Evolutionary conservation across 2,329 filamentous ascomycete genomes (phyloP), one percentile per base, ranked within the genome.

Genomic region (Dendrostoma leiphaemia): DNA sequence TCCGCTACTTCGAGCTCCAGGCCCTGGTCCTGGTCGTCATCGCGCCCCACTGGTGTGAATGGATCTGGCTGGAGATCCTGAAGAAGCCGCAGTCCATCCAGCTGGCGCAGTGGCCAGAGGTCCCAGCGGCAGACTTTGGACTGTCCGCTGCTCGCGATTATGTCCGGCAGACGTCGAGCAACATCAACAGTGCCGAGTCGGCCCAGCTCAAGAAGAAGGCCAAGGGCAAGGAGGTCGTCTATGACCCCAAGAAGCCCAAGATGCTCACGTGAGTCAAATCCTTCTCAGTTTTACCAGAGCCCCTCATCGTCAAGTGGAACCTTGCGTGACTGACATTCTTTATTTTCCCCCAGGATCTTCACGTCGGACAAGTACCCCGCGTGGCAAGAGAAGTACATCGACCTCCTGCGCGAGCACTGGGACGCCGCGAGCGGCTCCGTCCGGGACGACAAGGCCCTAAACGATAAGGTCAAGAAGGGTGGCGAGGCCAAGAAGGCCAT

Each of bases 401-500:
- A 91, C 53, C 78, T 95, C 32, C 81, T 96, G 17, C 84, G 85
- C 61, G 81, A 89, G 65, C 76, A 84, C 58, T 91, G 91, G 73
- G 80, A 89, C 57, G 70, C 80, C 17, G 68, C 66, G 59, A 83
- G 74, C 61, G 77, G 89, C 60, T 74, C 77, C 9, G 73, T 89
- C 51, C 51, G 69, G 60, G 86, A 96, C 66, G 90, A 95, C 69
- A 96, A 95, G 77, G 84, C 83, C 53, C 77, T 97, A 44, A 89
- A 85, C 64, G 85, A 84, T 61, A 82, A 85, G 66, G 86, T 97
- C 54, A 85, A 84, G 62, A 96, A 96, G 78, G 79, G 91, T 66
- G 85, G 85, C 40, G 90, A 95, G 74, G 91, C 91, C 81, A 99
- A 97, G 84, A 94, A 95, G 75, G 93, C 91, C 2, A 97, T 97